Percentiles rank a stretch among this genome's conserved stretches.
phyloP scores from a whole-genome alignment of 2,329 filamentous ascomycete genomes.

The Erysiphe neolycopersici region DNA sequence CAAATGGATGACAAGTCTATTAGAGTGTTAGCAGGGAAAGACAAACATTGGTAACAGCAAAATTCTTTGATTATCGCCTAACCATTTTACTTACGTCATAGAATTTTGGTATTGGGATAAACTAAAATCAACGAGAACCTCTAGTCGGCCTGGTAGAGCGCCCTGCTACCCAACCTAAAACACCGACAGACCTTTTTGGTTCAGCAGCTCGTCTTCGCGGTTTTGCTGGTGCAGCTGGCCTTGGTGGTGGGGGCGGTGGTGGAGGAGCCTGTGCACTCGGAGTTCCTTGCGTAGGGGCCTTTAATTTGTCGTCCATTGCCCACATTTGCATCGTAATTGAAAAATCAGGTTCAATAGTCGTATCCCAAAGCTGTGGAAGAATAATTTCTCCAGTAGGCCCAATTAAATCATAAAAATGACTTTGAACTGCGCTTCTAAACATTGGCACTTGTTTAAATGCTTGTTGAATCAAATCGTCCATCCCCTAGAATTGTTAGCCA shows the following conservation, averaged over 20 bases:
- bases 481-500: constrained; percentile 27
- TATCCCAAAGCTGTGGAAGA: constrained; percentile 57
- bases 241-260: constrained; percentile 3
- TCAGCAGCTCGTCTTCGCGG: constrained; percentile 2
- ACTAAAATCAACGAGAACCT: background rate
- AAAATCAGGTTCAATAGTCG: constrained; percentile 55
- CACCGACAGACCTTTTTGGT: constrained; percentile 1
- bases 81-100: too few species aligned
- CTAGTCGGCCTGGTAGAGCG: constrained; percentile 4
- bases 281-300: constrained; percentile 3
- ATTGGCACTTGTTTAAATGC: constrained; percentile 57
- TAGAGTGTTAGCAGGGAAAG: too few species aligned
- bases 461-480: constrained; percentile 68
- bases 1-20: too few species aligned
- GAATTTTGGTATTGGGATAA: too few species aligned
- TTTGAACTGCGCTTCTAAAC: constrained; percentile 47
- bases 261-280: background rate
- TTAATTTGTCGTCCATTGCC: constrained; percentile 24
- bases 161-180: constrained; percentile 11
- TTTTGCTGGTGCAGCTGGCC: constrained; percentile 1
- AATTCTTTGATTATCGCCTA: too few species aligned
- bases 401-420: constrained; percentile 56
- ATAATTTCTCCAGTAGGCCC: constrained; percentile 64
- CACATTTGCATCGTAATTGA: constrained; percentile 41
- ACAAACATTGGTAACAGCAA: too few species aligned